Percentiles rank a stretch among this genome's conserved stretches.
Evolutionary conservation across 2,329 filamentous ascomycete species (phyloP).

Genomic region (Alternaria triticimaculans): DNA sequence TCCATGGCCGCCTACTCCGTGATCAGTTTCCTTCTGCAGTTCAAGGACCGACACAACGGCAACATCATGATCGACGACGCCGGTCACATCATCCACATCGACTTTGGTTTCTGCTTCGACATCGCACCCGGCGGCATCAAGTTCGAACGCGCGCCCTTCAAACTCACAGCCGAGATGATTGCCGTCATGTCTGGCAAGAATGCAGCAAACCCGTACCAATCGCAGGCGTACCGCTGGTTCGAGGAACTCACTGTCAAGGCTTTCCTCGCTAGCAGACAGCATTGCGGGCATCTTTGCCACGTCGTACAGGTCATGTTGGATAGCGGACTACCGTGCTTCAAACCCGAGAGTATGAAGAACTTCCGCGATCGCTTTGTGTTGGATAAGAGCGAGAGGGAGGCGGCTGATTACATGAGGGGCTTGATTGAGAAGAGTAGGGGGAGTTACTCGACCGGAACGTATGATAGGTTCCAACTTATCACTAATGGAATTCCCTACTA

Average conservation of each 20-base stretch:
- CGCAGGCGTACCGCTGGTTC: slow-evolving; percentile 93
- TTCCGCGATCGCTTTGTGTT: slow-evolving; percentile 92
- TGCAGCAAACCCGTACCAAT: slow-evolving; percentile 60
- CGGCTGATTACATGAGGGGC: slow-evolving; percentile 90
- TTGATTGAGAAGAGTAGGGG: slow-evolving; percentile 88
- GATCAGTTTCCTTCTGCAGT: slow-evolving; percentile 94
- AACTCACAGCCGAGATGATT: slow-evolving; percentile 96
- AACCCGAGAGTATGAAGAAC: slow-evolving; percentile 90
- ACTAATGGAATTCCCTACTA: slow-evolving; percentile 98
- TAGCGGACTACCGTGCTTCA: slow-evolving; percentile 95
- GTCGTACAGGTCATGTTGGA: slow-evolving; percentile 96
- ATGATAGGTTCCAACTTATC: slow-evolving; percentile 96
- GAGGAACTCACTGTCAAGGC: slow-evolving; percentile 96
- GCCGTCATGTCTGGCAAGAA: slow-evolving; percentile 88
- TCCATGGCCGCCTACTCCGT: slow-evolving; percentile 98
- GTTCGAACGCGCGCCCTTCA: slow-evolving; percentile 98
- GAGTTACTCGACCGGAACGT: slow-evolving; percentile 90
- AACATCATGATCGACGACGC: slow-evolving; percentile 99
- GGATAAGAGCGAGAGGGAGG: slow-evolving; percentile 89
- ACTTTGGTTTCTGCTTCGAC: slow-evolving; percentile 99
- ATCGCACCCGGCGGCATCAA: slow-evolving; percentile 96
- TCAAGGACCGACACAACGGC: slow-evolving; percentile 99
- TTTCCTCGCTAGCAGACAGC: slow-evolving; percentile 85
- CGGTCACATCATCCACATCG: slow-evolving; percentile 96
- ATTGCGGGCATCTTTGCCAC: slow-evolving; percentile 87